Evolutionary conservation across 805 yeast genomes (phyloP), one percentile per base, ranked within the genome.

Genomic region (Cyberlindnera maritima): DNA sequence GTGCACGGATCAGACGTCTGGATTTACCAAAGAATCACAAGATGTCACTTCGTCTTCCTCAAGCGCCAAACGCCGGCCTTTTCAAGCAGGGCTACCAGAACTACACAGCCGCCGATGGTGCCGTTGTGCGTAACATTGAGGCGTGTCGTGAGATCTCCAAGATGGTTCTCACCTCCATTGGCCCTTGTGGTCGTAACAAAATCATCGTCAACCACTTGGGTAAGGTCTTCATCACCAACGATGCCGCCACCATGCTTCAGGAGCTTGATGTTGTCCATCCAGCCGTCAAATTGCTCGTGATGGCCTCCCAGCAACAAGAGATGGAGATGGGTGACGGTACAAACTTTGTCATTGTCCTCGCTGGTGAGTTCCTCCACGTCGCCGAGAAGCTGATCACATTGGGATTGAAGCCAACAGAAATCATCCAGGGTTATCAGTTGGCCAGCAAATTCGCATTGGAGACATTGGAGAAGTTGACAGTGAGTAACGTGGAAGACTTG

Each of bases 241-340:
- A 94, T 66, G 97, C 98, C n/a, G 97, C 97, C 33, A 94, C 99
- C 8, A 94, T 94, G 84, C 75, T 94, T 50, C 80, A 85, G 55
- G 98, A 94, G 67, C 73, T 92, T 46, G 97, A 92, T 53, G 89
- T 92, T 55, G 90, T 94, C 39, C 98, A 92, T 65, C 99, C 99
- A 6, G 98, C 97, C 3, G 99, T 94, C 11, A 94, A 92, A 68
- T 81, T 94, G 39, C 77, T 94, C 52, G 94, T 92, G 46, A 90
- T 90, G 97, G 96, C 98, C 18, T 82, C 96, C 13, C 88, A 92
- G 65, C 99, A 94, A 72, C 99, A 94, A 70, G 96, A 94, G 66
- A 79, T 81, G 58, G 99, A 92, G 73, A 86, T 92, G 89, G 99
- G 99, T 50, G 99, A 94, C 68, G 88, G 88, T 60, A 88, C 97